Conservation (phyloP, 177 flowering plant species). For the Vitis hybrid region DNA sequence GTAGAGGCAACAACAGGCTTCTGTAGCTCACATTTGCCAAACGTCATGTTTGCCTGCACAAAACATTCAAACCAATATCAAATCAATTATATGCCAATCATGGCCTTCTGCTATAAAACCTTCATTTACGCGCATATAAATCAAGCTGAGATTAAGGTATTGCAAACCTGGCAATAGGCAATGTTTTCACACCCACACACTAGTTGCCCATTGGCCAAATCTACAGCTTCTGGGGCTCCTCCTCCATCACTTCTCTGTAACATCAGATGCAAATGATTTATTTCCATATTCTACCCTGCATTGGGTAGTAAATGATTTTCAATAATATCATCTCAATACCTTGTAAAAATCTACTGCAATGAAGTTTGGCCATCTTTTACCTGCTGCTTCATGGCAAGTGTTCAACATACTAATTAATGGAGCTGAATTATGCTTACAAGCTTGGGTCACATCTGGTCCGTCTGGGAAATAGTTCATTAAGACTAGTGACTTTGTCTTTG, state of each 20-base stretch:
- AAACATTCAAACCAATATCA: neutral
- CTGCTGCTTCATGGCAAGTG: conserved; percentile 66
- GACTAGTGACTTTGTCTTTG: conserved; percentile 59
- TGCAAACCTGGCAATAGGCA: conserved; percentile 59
- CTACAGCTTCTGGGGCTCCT: conserved; percentile 80
- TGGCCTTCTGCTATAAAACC: neutral
- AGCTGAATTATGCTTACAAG: conserved; percentile 77
- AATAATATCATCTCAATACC: conserved; percentile 28
- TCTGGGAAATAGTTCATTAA: conserved; percentile 65
- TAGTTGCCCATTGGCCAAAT: conserved; percentile 69
- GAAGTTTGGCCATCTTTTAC: conserved; percentile 80
- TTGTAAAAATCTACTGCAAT: conserved; percentile 82
- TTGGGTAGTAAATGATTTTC: no score
- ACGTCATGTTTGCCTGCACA: conserved; percentile 48
- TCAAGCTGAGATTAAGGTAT: no score
- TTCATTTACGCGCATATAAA: neutral
- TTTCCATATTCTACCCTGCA: neutral
- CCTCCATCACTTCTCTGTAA: conserved; percentile 91
- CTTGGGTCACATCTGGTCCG: conserved; percentile 31
- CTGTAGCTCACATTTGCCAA: conserved; percentile 35
- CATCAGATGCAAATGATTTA: neutral
- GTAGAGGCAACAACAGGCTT: conserved; percentile 18
- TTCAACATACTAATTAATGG: conserved; percentile 55
- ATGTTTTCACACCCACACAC: conserved; percentile 70
- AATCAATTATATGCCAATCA: neutral